Evolutionary conservation across 176 grass and related monocot genomes (phyloP).

Genomic region (Hsuehochloa calcarea): DNA sequence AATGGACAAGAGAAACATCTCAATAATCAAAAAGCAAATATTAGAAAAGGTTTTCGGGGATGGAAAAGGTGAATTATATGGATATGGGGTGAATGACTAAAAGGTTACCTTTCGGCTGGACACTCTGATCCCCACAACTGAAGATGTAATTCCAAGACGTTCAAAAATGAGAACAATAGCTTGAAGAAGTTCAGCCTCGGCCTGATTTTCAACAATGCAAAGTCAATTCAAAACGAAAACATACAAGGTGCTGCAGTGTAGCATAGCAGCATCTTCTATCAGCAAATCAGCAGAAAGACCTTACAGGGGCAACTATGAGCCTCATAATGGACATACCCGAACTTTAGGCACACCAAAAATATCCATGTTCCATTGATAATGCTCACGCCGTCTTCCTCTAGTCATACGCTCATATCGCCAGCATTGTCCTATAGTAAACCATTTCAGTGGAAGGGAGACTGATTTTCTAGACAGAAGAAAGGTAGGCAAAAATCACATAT

Average conservation of each 20-base stretch:
- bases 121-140: constrained; percentile 75
- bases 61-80: background rate
- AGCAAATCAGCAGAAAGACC: background rate
- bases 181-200: constrained; percentile 84
- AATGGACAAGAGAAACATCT: background rate
- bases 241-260: background rate
- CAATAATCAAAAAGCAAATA: background rate
- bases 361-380: no score
- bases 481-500: constrained; percentile 31
- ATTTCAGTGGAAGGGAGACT: constrained; percentile 88
- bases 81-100: background rate
- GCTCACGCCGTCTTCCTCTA: no score
- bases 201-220: constrained; percentile 26
- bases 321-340: constrained; percentile 41
- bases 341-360: no score
- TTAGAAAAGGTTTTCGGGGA: background rate
- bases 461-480: constrained; percentile 81
- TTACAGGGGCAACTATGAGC: background rate
- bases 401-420: no score
- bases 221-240: background rate
- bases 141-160: constrained; percentile 71
- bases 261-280: background rate
- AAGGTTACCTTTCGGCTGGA: constrained; percentile 78
- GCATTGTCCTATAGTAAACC: constrained; percentile 98
- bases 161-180: constrained; percentile 83